These are phyloP conservation scores for Borovskyia barvae DNA, from an alignment of 208 protist genomes.

Conservation along the genomic window DNA sequence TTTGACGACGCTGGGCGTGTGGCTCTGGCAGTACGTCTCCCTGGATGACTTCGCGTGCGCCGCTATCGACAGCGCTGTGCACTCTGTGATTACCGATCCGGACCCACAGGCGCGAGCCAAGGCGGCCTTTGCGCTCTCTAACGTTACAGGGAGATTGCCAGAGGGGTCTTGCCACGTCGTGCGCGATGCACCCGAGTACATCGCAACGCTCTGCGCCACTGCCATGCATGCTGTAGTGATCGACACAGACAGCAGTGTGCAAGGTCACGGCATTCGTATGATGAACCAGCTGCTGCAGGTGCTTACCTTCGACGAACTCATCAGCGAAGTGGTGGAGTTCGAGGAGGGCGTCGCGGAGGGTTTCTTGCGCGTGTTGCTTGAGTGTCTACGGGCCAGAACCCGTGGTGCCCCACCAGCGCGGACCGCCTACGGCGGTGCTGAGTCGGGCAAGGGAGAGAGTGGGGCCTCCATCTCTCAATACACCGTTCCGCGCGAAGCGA, in stretches of 20 bases:
- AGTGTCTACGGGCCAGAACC: constrained; percentile 31
- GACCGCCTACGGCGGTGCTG: not conserved
- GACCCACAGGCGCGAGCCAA: constrained; percentile 58
- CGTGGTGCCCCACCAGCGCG: constrained; percentile 6
- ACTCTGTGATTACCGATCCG: constrained; percentile 35
- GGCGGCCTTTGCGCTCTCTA: constrained; percentile 77
- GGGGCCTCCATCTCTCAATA: constrained; percentile 1
- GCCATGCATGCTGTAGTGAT: constrained; percentile 52
- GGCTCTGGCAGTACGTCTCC: constrained; percentile 74
- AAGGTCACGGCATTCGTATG: constrained; percentile 81
- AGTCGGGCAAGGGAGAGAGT: not conserved
- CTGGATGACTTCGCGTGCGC: constrained; percentile 36
- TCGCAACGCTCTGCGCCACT: constrained; percentile 46
- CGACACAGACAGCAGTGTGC: constrained; percentile 37
- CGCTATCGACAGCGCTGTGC: constrained; percentile 46
- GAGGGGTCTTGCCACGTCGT: constrained; percentile 19
- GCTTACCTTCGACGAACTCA: constrained; percentile 66
- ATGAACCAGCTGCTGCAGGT: constrained; percentile 66
- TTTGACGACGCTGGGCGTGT: constrained; percentile 72
- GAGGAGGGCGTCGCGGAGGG: constrained; percentile 67
- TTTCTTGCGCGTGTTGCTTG: constrained; percentile 57
- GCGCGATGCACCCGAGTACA: constrained; percentile 31
- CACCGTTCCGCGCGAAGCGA: constrained; percentile 40
- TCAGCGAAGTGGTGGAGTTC: constrained; percentile 39
- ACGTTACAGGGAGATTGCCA: constrained; percentile 49